phyloP scores from a whole-genome alignment of 805 yeast species.

The Wickerhamiella dianesei region DNA sequence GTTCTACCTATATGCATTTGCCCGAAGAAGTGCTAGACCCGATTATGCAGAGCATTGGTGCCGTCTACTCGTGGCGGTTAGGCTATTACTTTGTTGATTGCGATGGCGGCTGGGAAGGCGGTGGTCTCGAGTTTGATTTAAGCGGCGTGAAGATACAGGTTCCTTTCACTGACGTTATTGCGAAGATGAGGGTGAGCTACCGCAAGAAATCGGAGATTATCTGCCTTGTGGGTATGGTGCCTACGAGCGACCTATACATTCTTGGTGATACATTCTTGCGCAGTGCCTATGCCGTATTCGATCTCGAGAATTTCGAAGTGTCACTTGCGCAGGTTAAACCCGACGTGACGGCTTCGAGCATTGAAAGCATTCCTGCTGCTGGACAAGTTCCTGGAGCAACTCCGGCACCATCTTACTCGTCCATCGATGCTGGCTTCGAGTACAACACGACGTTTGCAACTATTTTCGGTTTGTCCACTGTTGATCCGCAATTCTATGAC shows the following conservation, averaged over 20 bases:
- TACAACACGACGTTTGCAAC: conserved; percentile 5
- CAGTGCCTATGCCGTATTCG: conserved; percentile 53
- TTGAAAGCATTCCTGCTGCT: conserved; percentile 19
- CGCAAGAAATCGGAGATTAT: conserved; percentile 15
- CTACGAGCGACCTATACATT: conserved; percentile 25
- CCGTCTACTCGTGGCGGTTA: conserved; percentile 24
- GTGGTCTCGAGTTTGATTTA: conserved; percentile 34
- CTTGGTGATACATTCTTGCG: conserved; percentile 58
- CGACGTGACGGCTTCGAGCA: conserved; percentile 17
- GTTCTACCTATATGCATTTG: conserved; percentile 35
- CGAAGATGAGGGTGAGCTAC: conserved; percentile 8
- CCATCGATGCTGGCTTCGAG: conserved; percentile 4
- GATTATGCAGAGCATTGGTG: conserved; percentile 28
- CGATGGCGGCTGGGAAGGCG: conserved; percentile 11
- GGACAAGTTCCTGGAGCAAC: conserved; percentile 21
- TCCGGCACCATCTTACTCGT: conserved; percentile 16
- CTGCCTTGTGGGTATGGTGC: conserved; percentile 19
- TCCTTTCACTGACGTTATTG: conserved; percentile 26
- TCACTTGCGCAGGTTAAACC: conserved; percentile 39
- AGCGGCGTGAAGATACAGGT: conserved; percentile 37
- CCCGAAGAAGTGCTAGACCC: conserved; percentile 26
- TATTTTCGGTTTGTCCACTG: not conserved
- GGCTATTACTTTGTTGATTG: conserved; percentile 34
- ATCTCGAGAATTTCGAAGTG: conserved; percentile 42
- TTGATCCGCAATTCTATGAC: not conserved